phyloP scores from a whole-genome alignment of 331 rosid genomes.

The Arachis monticola region DNA sequence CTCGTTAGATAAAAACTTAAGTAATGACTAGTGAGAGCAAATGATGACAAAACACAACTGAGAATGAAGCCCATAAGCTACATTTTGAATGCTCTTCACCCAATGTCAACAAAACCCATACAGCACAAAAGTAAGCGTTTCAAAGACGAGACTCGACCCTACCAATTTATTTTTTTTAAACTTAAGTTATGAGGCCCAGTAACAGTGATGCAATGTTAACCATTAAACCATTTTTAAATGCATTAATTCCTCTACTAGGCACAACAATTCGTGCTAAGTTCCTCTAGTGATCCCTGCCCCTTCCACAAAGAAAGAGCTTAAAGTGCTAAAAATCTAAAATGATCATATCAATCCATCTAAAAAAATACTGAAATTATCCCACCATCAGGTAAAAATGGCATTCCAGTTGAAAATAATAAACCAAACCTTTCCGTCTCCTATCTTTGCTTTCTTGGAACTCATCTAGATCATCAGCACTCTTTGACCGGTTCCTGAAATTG shows the following conservation, averaged over 20 bases:
- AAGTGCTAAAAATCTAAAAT: slow-evolving; percentile 3
- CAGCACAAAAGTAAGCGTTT: slow-evolving; percentile 4
- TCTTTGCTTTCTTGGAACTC: slow-evolving; percentile 55
- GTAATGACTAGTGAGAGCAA: not conserved
- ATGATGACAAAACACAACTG: not conserved
- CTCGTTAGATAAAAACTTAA: not conserved
- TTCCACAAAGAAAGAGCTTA: not conserved
- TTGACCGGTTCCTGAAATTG: slow-evolving; percentile 64
- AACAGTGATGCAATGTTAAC: slow-evolving; percentile 28
- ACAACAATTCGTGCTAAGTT: not conserved
- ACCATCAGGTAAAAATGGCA: slow-evolving; percentile 20
- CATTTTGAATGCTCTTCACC: slow-evolving; percentile 16
- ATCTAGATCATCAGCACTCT: slow-evolving; percentile 68
- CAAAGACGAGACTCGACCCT: slow-evolving; percentile 19
- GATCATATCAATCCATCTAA: slow-evolving; percentile 1
- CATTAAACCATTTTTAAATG: not conserved
- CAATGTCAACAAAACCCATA: slow-evolving; percentile 10
- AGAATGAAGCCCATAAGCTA: slow-evolving; percentile 17
- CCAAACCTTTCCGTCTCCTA: slow-evolving; percentile 65
- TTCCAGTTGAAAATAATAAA: slow-evolving; percentile 20
- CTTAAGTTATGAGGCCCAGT: slow-evolving; percentile 5
- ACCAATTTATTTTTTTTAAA: not conserved
- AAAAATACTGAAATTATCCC: slow-evolving; percentile 27
- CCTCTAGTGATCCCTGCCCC: not conserved
- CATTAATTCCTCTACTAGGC: slow-evolving; percentile 9